Evolutionary conservation across 306 rosid genomes (phyloP).

Genomic region (Medicago truncatula): MtrunA17r5.0-ANR NC_053042.1:14934001-14934500

Average conservation of each 20-base stretch:
- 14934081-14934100: constrained; percentile 83
- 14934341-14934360: neutral
- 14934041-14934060: constrained; percentile 92
- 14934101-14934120: constrained; percentile 71
- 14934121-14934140: constrained; percentile 89
- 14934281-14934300: constrained; percentile 1
- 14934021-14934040: constrained; percentile 94
- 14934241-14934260: constrained; percentile 51
- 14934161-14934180: constrained; percentile 60
- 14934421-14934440: too few relatives aligned
- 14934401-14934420: too few relatives aligned
- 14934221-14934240: constrained; percentile 82
- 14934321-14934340: neutral
- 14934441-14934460: too few relatives aligned
- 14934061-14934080: constrained; percentile 57
- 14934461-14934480: too few relatives aligned
- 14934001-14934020: constrained; percentile 87
- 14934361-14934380: too few relatives aligned
- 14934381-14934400: too few relatives aligned
- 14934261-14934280: constrained; percentile 4
- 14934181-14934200: constrained; percentile 61
- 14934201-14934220: constrained; percentile 62
- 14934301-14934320: neutral
- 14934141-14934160: constrained; percentile 99
- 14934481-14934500: too few relatives aligned